These are phyloP conservation scores for Coemansia sp. DNA, from an alignment of 371 early-diverging fungal species.

Conservation along the genomic window DNA sequence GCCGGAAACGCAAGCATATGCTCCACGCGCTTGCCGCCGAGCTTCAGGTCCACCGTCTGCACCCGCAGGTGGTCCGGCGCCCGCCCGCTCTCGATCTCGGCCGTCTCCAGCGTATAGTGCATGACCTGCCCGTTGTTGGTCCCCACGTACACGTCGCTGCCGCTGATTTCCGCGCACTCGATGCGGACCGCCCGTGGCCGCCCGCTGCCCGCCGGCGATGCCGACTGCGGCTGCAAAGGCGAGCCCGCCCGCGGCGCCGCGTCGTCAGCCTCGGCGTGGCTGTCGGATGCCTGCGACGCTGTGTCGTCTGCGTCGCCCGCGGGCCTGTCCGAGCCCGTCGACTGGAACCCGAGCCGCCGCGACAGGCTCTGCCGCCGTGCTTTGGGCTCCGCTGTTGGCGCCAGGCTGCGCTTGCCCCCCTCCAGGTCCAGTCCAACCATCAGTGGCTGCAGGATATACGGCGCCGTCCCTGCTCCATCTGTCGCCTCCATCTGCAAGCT, in stretches of 20 bases:
- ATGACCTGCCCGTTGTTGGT: conserved; percentile 46
- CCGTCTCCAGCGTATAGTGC: conserved; percentile 29
- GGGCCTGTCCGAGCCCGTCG: neutral
- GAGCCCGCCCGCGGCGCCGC: neutral
- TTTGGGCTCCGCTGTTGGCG: neutral
- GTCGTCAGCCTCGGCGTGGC: neutral
- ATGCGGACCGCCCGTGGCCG: conserved; percentile 7
- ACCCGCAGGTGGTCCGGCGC: conserved; percentile 22
- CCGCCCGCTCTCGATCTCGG: conserved; percentile 11
- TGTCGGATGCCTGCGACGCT: neutral
- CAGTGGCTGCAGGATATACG: conserved; percentile 23
- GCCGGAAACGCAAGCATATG: conserved; percentile 40
- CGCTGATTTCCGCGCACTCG: conserved; percentile 43
- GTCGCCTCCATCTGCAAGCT: neutral
- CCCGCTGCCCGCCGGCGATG: neutral
- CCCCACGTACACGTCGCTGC: conserved; percentile 40
- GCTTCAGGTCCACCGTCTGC: conserved; percentile 13
- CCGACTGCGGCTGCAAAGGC: neutral
- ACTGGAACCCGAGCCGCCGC: conserved; percentile 38
- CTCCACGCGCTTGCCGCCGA: conserved; percentile 41
- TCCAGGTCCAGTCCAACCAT: conserved; percentile 16
- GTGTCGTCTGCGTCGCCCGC: neutral
- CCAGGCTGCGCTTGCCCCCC: neutral
- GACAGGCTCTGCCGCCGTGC: conserved; percentile 43
- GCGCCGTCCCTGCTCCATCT: neutral